Conservation (phyloP, 352 stramenopile species). For the Phytophthora kernoviae region DNA sequence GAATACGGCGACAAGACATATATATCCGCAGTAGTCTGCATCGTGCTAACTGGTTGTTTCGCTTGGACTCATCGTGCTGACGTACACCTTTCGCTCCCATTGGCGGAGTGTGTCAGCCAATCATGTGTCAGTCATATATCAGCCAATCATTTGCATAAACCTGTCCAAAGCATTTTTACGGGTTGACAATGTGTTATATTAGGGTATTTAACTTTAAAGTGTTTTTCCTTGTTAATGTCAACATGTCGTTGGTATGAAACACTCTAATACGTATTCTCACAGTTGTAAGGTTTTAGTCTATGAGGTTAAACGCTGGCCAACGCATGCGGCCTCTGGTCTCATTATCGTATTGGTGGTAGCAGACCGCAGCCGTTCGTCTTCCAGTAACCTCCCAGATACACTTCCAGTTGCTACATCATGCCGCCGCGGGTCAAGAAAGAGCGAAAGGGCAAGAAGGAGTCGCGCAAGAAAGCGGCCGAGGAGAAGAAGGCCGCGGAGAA, state of each 20-base stretch:
- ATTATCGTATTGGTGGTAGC: constrained; percentile 39
- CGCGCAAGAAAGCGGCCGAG: constrained; percentile 73
- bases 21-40: not conserved
- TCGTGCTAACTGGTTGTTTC: too few species aligned
- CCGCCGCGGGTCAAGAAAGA: constrained; percentile 75
- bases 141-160: too few species aligned
- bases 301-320: constrained; percentile 19
- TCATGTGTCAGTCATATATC: too few species aligned
- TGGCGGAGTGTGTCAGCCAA: too few species aligned
- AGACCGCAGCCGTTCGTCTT: constrained; percentile 3
- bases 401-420: constrained; percentile 45
- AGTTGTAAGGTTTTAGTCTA: constrained; percentile 16
- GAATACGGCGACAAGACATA: not conserved
- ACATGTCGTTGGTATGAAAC: not conserved
- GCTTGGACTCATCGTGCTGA: too few species aligned
- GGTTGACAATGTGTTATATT: too few species aligned
- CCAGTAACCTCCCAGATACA: constrained; percentile 12
- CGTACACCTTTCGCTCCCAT: too few species aligned
- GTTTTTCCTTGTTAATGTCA: not conserved
- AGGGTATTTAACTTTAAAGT: not conserved
- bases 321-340: constrained; percentile 23
- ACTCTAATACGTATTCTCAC: not conserved
- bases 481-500: constrained; percentile 80
- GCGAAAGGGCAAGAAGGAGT: constrained; percentile 80
- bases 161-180: too few species aligned